A percentile compares a stretch with the other conserved stretches of the same genome.
Evolutionary conservation across 371 early-diverging fungal genomes (phyloP).

Genomic region (Syncephalastrum contaminatum): DNA sequence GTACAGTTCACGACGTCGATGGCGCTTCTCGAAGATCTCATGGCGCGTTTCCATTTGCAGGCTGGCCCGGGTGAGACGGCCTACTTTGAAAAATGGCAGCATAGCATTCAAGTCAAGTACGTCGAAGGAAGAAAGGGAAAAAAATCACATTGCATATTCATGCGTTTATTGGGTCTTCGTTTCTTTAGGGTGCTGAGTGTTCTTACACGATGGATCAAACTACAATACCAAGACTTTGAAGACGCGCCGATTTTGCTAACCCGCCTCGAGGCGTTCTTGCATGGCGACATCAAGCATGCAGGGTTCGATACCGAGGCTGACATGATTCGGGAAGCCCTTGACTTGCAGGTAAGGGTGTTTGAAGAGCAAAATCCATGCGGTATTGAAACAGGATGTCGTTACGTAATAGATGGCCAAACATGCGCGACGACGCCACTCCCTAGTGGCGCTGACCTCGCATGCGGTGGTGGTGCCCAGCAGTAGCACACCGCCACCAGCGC

Average conservation of each 20-base stretch:
- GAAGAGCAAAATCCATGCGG: too few species aligned
- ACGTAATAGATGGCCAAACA: slow-evolving; percentile 14
- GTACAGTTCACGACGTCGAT: slow-evolving; percentile 56
- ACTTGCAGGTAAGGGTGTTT: slow-evolving; percentile 22
- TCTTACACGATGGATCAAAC: slow-evolving; percentile 63
- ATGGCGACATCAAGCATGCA: slow-evolving; percentile 28
- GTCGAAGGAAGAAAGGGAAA: neutral
- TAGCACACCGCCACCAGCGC: neutral
- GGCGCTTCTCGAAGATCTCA: slow-evolving; percentile 59
- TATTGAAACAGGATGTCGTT: too few species aligned
- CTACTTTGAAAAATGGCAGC: slow-evolving; percentile 62
- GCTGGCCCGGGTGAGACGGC: slow-evolving; percentile 50
- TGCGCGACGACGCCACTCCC: slow-evolving; percentile 21
- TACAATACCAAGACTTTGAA: slow-evolving; percentile 65
- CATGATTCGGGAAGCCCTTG: slow-evolving; percentile 29
- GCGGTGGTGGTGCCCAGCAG: slow-evolving; percentile 13
- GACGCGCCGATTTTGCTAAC: slow-evolving; percentile 37
- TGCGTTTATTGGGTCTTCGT: neutral
- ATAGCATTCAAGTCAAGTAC: slow-evolving; percentile 65
- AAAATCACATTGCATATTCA: neutral
- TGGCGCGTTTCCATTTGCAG: slow-evolving; percentile 57
- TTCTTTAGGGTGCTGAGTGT: slow-evolving; percentile 58
- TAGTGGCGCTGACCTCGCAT: slow-evolving; percentile 23
- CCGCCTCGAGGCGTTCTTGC: slow-evolving; percentile 32
- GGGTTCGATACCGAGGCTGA: slow-evolving; percentile 35